A percentile compares a stretch with the other conserved stretches of the same genome.
Evolutionary conservation across 148 eudicot species (phyloP).

Genomic region (Rhododendron vialii): DNA sequence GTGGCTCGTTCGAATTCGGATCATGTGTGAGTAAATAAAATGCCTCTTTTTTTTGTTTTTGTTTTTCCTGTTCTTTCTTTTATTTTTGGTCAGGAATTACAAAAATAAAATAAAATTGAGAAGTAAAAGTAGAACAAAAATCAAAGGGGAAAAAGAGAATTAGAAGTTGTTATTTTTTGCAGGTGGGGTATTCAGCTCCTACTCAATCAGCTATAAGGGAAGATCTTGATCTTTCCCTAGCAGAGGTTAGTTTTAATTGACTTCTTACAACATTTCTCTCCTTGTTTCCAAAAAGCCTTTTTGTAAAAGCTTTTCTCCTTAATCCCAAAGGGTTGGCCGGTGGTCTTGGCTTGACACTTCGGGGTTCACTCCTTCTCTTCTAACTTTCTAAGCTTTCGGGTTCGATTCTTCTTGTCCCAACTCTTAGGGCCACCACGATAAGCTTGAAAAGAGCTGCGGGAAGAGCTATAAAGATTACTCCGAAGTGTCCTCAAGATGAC

Average conservation of each 20-base stretch:
- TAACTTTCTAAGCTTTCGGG: no score
- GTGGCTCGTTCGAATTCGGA: conserved; percentile 81
- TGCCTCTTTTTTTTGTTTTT: background rate
- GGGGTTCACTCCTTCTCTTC: no score
- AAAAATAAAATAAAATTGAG: no score
- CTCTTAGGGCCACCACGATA: background rate
- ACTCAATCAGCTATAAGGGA: conserved; percentile 67
- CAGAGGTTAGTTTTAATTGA: conserved; percentile 35
- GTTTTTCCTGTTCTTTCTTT: background rate
- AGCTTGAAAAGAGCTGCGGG: background rate
- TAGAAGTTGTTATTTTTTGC: conserved; percentile 16
- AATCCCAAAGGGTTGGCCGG: no score
- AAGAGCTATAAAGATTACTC: background rate
- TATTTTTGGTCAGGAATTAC: background rate
- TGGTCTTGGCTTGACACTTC: no score
- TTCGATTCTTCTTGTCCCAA: background rate
- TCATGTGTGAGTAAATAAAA: conserved; percentile 55
- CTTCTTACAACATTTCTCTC: background rate
- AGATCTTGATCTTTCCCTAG: conserved; percentile 55
- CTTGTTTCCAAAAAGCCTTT: background rate
- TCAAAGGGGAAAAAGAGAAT: background rate
- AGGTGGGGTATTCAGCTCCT: conserved; percentile 89
- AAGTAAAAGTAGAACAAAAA: no score
- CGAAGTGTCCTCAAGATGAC: background rate
- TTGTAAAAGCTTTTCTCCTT: background rate